Evolutionary conservation across 257 asterid species (phyloP).

Genomic region (Solanum rostratum): DNA sequence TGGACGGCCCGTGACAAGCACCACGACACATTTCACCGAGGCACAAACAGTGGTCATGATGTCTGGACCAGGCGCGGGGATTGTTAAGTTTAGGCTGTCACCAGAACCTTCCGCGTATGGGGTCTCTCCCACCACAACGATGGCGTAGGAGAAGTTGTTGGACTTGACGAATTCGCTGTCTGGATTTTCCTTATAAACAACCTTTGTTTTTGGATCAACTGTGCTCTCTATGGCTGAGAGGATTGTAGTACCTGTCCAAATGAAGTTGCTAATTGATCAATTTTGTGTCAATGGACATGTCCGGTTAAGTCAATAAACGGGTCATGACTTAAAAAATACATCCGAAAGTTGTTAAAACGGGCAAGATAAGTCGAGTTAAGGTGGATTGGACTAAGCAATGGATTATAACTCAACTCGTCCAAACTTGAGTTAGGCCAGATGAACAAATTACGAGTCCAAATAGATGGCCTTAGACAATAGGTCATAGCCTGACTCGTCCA

Average conservation of each 20-base stretch:
- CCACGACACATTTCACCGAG: constrained; percentile 1
- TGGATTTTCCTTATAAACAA: not conserved
- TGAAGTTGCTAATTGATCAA: not conserved
- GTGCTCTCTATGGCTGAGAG: constrained; percentile 2
- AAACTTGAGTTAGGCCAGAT: not conserved
- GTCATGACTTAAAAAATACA: not conserved
- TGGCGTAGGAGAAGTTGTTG: not conserved
- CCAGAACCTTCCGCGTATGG: constrained; percentile 1
- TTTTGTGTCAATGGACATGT: not conserved
- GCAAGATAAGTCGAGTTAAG: not conserved
- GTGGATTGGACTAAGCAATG: not conserved
- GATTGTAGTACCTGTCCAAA: not conserved
- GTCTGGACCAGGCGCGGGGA: not conserved
- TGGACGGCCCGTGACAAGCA: constrained; percentile 4
- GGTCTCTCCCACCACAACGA: constrained; percentile 2
- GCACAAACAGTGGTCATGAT: constrained; percentile 1
- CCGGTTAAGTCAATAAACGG: not conserved
- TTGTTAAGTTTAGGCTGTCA: constrained; percentile 4
- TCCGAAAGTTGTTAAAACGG: not conserved
- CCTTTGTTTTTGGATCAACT: constrained; percentile 3
- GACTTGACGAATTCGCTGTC: not conserved
- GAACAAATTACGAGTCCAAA: not conserved
- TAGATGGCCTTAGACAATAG: not conserved
- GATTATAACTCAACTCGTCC: not conserved
- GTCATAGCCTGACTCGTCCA: not conserved